These are phyloP conservation scores for Syzygium aqueum DNA, from an alignment of 345 rosid species.

Conservation along the genomic window DNA sequence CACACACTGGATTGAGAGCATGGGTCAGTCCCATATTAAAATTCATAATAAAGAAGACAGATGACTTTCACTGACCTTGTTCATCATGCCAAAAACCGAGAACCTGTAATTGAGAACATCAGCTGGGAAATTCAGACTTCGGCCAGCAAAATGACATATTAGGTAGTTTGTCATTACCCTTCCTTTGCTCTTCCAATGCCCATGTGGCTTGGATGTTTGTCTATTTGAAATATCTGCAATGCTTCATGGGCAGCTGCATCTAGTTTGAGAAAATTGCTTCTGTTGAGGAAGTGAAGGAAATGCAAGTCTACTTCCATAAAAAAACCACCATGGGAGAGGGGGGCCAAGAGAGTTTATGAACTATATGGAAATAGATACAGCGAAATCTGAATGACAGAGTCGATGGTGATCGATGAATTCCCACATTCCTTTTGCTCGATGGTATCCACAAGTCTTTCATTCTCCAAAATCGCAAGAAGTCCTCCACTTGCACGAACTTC, in stretches of 20 bases:
- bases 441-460: slow-evolving; percentile 78
- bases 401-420: slow-evolving; percentile 64
- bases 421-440: slow-evolving; percentile 78
- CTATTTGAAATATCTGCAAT: slow-evolving; percentile 83
- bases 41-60: background rate
- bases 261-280: slow-evolving; percentile 84
- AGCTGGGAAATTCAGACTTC: slow-evolving; percentile 7
- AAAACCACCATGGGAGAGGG: background rate
- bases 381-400: slow-evolving; percentile 67
- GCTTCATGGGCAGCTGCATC: slow-evolving; percentile 93
- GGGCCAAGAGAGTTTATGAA: background rate
- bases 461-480: slow-evolving; percentile 93
- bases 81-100: slow-evolving; percentile 97
- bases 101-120: slow-evolving; percentile 50
- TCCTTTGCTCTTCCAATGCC: slow-evolving; percentile 99
- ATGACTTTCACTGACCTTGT: slow-evolving; percentile 51
- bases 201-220: slow-evolving; percentile 99
- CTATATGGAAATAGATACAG: slow-evolving; percentile 39
- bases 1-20: slow-evolving; percentile 56
- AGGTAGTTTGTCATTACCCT: slow-evolving; percentile 44
- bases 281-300: slow-evolving; percentile 34
- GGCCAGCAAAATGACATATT: slow-evolving; percentile 2
- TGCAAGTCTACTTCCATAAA: background rate
- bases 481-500: slow-evolving; percentile 95
- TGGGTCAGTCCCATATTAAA: slow-evolving; percentile 11